Percentiles rank a stretch among this genome's conserved stretches.
Conservation (phyloP, 768 basidiomycete species). For the Pleurotus cornucopiae region DNA sequence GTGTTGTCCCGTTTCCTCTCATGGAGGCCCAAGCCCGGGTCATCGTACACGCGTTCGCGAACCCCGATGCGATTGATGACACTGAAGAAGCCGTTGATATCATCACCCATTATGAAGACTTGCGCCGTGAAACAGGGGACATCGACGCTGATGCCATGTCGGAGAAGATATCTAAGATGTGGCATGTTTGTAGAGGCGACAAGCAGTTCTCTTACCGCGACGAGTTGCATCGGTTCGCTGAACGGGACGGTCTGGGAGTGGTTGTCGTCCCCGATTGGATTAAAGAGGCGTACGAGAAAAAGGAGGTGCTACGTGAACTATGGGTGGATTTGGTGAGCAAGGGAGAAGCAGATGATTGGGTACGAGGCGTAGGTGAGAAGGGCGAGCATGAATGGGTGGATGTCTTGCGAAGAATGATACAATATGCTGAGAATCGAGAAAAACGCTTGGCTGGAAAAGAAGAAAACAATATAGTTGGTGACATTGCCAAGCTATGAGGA, state of each 20-base stretch:
- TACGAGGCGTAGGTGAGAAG: slow-evolving; percentile 51
- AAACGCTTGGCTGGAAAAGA: slow-evolving; percentile 5
- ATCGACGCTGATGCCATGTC: slow-evolving; percentile 15
- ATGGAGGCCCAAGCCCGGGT: slow-evolving; percentile 76
- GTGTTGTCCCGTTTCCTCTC: slow-evolving; percentile 70
- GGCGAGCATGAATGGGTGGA: slow-evolving; percentile 61
- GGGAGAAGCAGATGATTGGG: slow-evolving; percentile 58
- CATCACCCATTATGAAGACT: slow-evolving; percentile 40
- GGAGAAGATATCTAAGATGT: slow-evolving; percentile 43
- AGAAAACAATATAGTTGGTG: background rate
- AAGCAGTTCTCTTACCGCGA: slow-evolving; percentile 73
- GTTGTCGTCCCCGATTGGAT: slow-evolving; percentile 52
- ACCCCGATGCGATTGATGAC: slow-evolving; percentile 46
- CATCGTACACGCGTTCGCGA: slow-evolving; percentile 48
- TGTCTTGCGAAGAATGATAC: slow-evolving; percentile 29
- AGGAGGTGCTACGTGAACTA: slow-evolving; percentile 39
- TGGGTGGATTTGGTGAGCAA: slow-evolving; percentile 57
- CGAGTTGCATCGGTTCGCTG: slow-evolving; percentile 46
- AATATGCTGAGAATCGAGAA: slow-evolving; percentile 17
- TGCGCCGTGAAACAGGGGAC: slow-evolving; percentile 29
- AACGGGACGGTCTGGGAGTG: slow-evolving; percentile 14
- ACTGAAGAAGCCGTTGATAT: slow-evolving; percentile 45
- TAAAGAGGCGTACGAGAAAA: slow-evolving; percentile 48
- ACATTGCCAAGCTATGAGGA: slow-evolving; percentile 4
- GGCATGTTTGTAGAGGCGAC: slow-evolving; percentile 45